Percentiles rank a stretch among this genome's conserved stretches.
Conservation (phyloP, 768 basidiomycete genomes). For the Termitomyces sp. region DNA sequence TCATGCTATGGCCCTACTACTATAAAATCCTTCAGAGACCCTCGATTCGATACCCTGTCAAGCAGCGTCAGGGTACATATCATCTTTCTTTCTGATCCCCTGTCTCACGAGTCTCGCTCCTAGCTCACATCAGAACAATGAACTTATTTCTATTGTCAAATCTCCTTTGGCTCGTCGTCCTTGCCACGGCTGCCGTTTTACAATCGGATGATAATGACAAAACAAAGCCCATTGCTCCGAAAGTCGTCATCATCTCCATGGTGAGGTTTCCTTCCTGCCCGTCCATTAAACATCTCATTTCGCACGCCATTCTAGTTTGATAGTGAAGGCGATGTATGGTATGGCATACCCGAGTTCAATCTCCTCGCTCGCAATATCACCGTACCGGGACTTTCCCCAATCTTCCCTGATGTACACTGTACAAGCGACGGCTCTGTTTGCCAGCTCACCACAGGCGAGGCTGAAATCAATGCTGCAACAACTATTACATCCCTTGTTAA, state of each 20-base stretch:
- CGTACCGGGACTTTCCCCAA: conserved; percentile 8
- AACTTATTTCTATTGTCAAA: conserved; percentile 10
- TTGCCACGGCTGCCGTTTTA: conserved; percentile 5
- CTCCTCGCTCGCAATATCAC: conserved; percentile 11
- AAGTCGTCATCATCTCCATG: conserved; percentile 17
- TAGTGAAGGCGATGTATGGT: conserved; percentile 12
- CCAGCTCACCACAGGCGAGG: conserved; percentile 12
- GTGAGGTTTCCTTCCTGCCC: neutral
- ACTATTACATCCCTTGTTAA: conserved; percentile 9
- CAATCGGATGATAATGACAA: neutral
- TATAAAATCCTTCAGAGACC: conserved; percentile 6
- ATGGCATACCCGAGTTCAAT: conserved; percentile 10
- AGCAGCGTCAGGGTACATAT: conserved; percentile 8
- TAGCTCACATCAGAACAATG: conserved; percentile 9
- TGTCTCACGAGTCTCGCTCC: neutral
- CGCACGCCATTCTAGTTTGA: conserved; percentile 1
- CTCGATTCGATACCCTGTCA: neutral
- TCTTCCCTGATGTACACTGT: conserved; percentile 11
- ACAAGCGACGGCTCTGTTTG: conserved; percentile 7
- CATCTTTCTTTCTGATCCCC: neutral
- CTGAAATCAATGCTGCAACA: conserved; percentile 12
- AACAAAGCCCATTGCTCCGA: conserved; percentile 1
- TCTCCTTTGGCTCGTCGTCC: conserved; percentile 9
- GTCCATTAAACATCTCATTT: neutral
- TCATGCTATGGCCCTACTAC: conserved; percentile 13